These are phyloP conservation scores for Talaromyces sp. DNA, from an alignment of 2,329 filamentous ascomycete species.

Conservation along the genomic window DNA sequence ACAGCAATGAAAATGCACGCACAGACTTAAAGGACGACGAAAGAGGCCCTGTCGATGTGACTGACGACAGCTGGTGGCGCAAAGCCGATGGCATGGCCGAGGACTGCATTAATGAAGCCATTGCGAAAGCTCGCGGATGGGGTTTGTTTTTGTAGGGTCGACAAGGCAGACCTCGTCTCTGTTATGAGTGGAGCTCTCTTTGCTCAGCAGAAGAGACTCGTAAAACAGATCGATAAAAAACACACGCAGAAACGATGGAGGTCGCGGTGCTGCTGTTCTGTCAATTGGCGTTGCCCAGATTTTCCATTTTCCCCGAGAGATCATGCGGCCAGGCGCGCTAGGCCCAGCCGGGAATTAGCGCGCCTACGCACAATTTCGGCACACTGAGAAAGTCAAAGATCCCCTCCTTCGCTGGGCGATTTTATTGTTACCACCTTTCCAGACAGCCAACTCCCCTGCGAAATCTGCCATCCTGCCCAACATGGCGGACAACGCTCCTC, in stretches of 20 bases:
- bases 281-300: not conserved
- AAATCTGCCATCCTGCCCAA: constrained; percentile 11
- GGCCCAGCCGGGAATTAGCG: constrained; percentile 26
- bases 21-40: constrained; percentile 24
- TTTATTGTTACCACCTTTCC: constrained; percentile 14
- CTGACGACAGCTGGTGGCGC: constrained; percentile 29
- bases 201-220: not conserved
- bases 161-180: not conserved
- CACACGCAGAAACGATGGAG: not conserved
- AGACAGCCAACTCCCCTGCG: constrained; percentile 12
- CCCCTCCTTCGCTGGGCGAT: constrained; percentile 9
- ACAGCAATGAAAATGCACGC: constrained; percentile 27
- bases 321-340: constrained; percentile 13
- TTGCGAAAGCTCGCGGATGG: not conserved
- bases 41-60: constrained; percentile 20
- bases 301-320: not conserved
- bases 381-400: constrained; percentile 17
- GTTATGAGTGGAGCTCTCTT: not conserved
- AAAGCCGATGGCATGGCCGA: constrained; percentile 27
- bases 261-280: not conserved
- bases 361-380: constrained; percentile 28
- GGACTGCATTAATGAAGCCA: constrained; percentile 15
- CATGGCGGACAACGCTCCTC: constrained; percentile 50
- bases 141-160: not conserved
- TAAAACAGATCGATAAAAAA: not conserved